These are phyloP conservation scores for Xylariaceae sp. DNA, from an alignment of 2,329 filamentous ascomycete genomes.

Conservation along the genomic window DNA sequence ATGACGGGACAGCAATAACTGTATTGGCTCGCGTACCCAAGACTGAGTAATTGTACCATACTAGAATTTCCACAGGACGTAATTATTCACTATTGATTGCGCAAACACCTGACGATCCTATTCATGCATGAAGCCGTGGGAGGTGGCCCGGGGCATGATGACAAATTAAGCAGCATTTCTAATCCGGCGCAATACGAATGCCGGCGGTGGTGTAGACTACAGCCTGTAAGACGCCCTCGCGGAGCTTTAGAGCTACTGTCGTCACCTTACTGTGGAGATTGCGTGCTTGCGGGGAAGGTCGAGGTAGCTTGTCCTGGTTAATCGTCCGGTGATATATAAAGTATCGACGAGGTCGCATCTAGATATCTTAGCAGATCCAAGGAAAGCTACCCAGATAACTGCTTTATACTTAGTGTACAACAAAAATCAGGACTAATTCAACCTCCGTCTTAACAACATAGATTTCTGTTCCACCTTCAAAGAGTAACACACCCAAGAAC, in stretches of 20 bases:
- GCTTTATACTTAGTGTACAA: constrained; percentile 7
- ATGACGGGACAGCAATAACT: constrained; percentile 69
- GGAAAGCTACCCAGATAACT: not conserved
- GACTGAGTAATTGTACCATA: constrained; percentile 16
- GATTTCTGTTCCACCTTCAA: not conserved
- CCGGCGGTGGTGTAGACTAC: constrained; percentile 8
- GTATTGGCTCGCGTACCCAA: constrained; percentile 49
- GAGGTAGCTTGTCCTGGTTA: constrained; percentile 10
- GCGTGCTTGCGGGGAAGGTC: constrained; percentile 36
- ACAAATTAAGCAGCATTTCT: constrained; percentile 31
- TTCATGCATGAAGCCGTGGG: not conserved
- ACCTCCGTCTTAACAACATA: not conserved
- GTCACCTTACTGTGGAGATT: constrained; percentile 26
- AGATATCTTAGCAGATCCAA: not conserved
- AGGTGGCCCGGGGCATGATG: constrained; percentile 5
- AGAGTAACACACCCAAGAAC: not conserved
- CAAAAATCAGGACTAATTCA: constrained; percentile 4
- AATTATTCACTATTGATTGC: constrained; percentile 9
- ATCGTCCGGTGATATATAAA: constrained; percentile 6
- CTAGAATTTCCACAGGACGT: not conserved
- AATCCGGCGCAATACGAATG: constrained; percentile 14
- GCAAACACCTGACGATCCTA: not conserved
- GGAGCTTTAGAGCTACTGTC: constrained; percentile 13
- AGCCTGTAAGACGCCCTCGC: constrained; percentile 15
- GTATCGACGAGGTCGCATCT: constrained; percentile 21